Percentiles rank a stretch among this genome's conserved stretches.
Conservation (phyloP, 75 land plant species). For the Ceratopteris richardii region DNA sequence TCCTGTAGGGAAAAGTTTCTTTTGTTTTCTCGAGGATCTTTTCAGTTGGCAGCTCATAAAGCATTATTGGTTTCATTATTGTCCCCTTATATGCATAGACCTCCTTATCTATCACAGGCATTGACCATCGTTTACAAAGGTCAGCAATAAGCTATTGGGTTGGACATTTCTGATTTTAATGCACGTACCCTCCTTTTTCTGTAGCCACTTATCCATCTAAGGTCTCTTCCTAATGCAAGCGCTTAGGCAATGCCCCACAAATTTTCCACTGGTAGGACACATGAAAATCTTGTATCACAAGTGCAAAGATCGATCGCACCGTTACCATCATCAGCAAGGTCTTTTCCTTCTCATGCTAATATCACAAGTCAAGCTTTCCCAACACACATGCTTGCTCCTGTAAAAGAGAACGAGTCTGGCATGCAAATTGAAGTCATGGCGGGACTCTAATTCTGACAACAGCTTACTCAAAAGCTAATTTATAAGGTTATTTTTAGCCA, state of each 20-base stretch:
- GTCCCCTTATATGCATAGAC: constrained; percentile 54
- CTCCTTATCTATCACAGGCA: constrained; percentile 68
- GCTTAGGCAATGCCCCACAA: constrained; percentile 14
- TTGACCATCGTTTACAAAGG: constrained; percentile 75
- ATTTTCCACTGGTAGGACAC: constrained; percentile 15
- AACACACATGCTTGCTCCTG: not conserved
- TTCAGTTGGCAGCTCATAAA: constrained; percentile 71
- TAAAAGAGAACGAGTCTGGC: constrained; percentile 4
- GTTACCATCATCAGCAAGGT: constrained; percentile 7
- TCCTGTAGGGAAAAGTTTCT: constrained; percentile 15
- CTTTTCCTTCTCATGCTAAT: constrained; percentile 4
- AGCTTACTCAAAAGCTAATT: too few relatives aligned
- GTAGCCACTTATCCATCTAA: constrained; percentile 83
- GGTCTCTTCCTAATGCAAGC: constrained; percentile 46
- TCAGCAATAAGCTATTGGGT: constrained; percentile 53
- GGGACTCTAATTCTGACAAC: too few relatives aligned
- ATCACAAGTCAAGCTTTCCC: constrained; percentile 4
- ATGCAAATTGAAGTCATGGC: constrained; percentile 6
- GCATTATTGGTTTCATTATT: constrained; percentile 76
- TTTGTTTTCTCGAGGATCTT: constrained; percentile 33
- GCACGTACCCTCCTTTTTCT: constrained; percentile 64
- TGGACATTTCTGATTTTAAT: constrained; percentile 65
- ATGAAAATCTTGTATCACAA: constrained; percentile 12
- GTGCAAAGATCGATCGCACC: constrained; percentile 24
- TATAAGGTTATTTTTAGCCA: too few relatives aligned